A percentile compares a stretch with the other conserved stretches of the same genome.
These are phyloP conservation scores for Chrysosporium queenslandicum DNA, from an alignment of 2,329 filamentous ascomycete genomes.

Conservation along the genomic window DNA sequence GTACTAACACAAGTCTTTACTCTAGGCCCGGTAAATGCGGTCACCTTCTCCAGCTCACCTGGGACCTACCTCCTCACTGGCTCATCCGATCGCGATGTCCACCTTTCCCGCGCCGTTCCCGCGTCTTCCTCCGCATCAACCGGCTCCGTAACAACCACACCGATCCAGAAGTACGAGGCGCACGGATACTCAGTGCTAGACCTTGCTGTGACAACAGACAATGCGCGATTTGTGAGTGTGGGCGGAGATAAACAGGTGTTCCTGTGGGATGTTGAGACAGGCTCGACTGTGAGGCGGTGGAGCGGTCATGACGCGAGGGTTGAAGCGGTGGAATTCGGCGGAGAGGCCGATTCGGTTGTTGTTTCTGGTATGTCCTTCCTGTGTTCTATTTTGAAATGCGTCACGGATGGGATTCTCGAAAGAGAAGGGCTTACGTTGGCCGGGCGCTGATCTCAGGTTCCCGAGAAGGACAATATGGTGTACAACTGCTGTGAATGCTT, in stretches of 20 bases:
- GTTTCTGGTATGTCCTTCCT: constrained; percentile 47
- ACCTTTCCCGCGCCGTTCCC: constrained; percentile 62
- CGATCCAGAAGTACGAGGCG: constrained; percentile 79
- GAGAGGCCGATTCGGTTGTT: constrained; percentile 62
- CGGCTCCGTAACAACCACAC: constrained; percentile 34
- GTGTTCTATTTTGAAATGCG: not conserved
- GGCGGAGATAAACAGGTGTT: constrained; percentile 89
- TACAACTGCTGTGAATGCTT: not conserved
- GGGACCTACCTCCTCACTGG: constrained; percentile 76
- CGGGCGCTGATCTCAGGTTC: not conserved
- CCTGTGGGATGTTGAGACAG: constrained; percentile 84
- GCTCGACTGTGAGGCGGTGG: constrained; percentile 66
- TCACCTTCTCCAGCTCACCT: constrained; percentile 61
- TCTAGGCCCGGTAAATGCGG: constrained; percentile 59
- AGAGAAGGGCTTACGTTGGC: not conserved
- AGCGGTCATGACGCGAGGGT: constrained; percentile 60
- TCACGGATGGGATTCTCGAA: not conserved
- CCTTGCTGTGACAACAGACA: constrained; percentile 61
- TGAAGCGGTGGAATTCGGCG: constrained; percentile 70
- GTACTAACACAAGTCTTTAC: not conserved
- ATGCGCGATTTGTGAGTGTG: constrained; percentile 73
- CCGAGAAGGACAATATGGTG: too few species aligned
- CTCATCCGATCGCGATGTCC: constrained; percentile 71
- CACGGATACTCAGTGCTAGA: constrained; percentile 90
- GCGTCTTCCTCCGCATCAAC: constrained; percentile 29